Evolutionary conservation across 176 grass and related monocot genomes (phyloP), one percentile per base, ranked within the genome.

Genomic region (Eragrostis curvula): DNA sequence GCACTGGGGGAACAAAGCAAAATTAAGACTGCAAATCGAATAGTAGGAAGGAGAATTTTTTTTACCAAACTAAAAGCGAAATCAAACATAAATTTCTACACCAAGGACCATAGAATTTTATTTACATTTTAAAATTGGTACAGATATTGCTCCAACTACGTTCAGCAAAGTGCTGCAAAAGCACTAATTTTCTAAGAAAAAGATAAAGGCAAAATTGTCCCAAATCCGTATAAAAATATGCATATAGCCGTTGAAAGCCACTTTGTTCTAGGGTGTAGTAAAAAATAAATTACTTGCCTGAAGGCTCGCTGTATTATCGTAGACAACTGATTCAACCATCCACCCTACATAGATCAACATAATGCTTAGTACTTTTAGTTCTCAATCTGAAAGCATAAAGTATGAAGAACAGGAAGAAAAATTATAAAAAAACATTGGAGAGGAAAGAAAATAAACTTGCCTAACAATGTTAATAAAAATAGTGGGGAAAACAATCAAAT

Each of bases 241-340:
- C 32, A 24, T 21, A 2, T 43, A 15, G 27, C 3, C 25, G 12
- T 63, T 11, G 49, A 51, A 51, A 51, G 14, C 10, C 10, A 49
- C 47, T 51, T 51, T 3, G 2, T 5, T 5, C 9, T 27, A 30
- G 6, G 1, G 10, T 45, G 9, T 4, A 18, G 5, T 16, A 29
- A 17, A 30, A 50, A 66, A 29, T 36, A 23, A 12, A 43, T 2
- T 60, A 77, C 73, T 91, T 86, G 79, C 92, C 88, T 84, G 65
- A 8, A 83, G 49, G 78, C 83, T 84, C 52, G 85, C 92, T 23
- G 83, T 80, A 84, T 88, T 75, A 81, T 94, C 88, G 57, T 94
- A 94, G 14, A 70, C 46, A 32, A 91, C 60, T 16, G 88, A 86
- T 79, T 86, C 62, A 21, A 56, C 83, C 51, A 83, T 68, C 73